Evolutionary conservation across 1,284 basidiomycete genomes (phyloP).

Genomic region (Fomitiporia mediterranea): DNA sequence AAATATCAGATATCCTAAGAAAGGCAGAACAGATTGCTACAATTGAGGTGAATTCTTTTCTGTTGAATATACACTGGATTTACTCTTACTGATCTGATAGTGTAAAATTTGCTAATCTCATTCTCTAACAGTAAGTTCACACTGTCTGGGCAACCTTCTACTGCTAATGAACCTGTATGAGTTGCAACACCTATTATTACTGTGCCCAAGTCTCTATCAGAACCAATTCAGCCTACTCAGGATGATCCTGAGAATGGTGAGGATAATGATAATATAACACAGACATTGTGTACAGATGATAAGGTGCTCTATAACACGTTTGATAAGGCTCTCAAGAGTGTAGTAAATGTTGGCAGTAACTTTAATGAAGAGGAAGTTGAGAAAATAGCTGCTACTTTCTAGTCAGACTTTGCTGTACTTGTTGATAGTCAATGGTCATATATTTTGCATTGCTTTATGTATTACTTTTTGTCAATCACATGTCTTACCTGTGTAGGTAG

Average conservation of each 20-base stretch:
- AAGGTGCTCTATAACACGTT: conserved; percentile 80
- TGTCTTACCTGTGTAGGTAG: too few relatives aligned
- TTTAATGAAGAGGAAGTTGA: conserved; percentile 52
- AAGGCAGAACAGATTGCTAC: conserved; percentile 68
- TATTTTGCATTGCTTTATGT: too few relatives aligned
- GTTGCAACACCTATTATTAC: conserved; percentile 10
- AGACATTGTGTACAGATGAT: conserved; percentile 69
- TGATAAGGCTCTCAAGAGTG: conserved; percentile 48
- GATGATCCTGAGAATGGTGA: conserved; percentile 46
- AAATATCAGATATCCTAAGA: conserved; percentile 79
- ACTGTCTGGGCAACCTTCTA: background rate
- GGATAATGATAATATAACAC: conserved; percentile 53
- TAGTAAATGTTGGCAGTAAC: conserved; percentile 36
- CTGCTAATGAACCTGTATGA: background rate
- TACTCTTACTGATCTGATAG: conserved; percentile 7
- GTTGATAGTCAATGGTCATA: too few relatives aligned
- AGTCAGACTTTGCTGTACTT: too few relatives aligned
- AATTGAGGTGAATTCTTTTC: conserved; percentile 42
- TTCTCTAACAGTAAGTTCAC: conserved; percentile 29
- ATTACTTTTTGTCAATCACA: too few relatives aligned
- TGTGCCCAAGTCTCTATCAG: conserved; percentile 3
- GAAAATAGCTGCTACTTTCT: conserved; percentile 59
- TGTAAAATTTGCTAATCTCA: conserved; percentile 38
- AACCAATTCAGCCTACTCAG: background rate
- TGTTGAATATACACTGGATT: conserved; percentile 1